Evolutionary conservation across 306 rosid species (phyloP), one percentile per base, ranked within the genome.

Genomic region (Cucumis sativus): DNA sequence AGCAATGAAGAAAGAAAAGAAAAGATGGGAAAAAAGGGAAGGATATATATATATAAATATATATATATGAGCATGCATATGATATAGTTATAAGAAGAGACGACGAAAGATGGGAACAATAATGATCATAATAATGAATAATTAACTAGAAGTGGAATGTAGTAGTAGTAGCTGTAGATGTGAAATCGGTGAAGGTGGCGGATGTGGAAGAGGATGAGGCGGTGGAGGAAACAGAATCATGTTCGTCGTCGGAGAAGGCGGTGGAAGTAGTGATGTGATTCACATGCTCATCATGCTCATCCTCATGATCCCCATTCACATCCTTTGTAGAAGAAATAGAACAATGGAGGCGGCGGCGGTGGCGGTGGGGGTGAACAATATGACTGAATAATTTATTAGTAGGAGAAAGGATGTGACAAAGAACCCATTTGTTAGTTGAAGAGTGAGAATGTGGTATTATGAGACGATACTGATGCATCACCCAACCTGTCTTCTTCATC

Each of bases 381-480:
- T 51, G 57, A 52, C 4, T 13, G n/a, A 9, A 57, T 37, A 9
- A 57, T 37, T 65, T 65, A 6, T n/a, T 65, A 33, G 37, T 33
- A 33, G 11, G 3, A 37, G 8, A 37, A 37, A 33, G 37, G 8
- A 65, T 65, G 25, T 8, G 49, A 16, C 71, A 65, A 17, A 65
- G 14, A 65, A 39, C 71, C 71, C 71, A 65, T 0, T n/a, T 17
- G 21, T 41, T 47, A 33, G 37, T 33, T 33, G 37, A 33, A 33
- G 37, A 33, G 0, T 33, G 37, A 33, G 14, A 47, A 47, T 47
- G 79, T 75, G 66, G 35, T 47, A 47, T 20, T 76, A 80, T 28
- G 52, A 95, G 98, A 61, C 90, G 90, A 83, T 95, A 95, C 74
- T 95, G 92, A 71, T 92, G 97, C 91, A 92, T 86, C 65, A 88